Evolutionary conservation across 2,329 filamentous ascomycete genomes (phyloP).

Genomic region (Exophiala dermatitidis): DNA sequence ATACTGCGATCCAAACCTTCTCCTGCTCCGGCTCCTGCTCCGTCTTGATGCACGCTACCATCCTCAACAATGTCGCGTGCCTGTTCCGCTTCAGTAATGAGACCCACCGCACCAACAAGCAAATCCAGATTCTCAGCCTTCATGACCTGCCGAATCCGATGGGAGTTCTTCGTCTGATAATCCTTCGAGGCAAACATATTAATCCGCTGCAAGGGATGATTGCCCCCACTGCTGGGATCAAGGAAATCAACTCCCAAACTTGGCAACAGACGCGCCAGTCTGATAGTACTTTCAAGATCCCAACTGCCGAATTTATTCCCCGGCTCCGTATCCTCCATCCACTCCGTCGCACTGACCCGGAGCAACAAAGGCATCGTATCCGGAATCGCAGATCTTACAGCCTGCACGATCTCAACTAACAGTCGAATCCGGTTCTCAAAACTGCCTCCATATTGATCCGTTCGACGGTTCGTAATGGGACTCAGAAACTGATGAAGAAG

Average conservation of each 20-base stretch:
- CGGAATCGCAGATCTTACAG: slow-evolving; percentile 57
- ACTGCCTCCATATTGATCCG: slow-evolving; percentile 47
- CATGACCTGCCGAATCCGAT: slow-evolving; percentile 38
- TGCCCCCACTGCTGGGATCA: slow-evolving; percentile 71
- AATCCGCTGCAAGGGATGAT: slow-evolving; percentile 41
- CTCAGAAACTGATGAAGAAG: slow-evolving; percentile 64
- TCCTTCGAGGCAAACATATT: slow-evolving; percentile 37
- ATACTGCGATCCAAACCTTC: slow-evolving; percentile 12
- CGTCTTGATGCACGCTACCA: slow-evolving; percentile 7
- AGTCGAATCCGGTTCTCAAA: slow-evolving; percentile 61
- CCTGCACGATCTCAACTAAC: slow-evolving; percentile 60
- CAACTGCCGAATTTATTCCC: slow-evolving; percentile 49
- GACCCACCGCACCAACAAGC: slow-evolving; percentile 47
- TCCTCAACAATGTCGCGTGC: slow-evolving; percentile 42
- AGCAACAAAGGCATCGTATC: slow-evolving; percentile 63
- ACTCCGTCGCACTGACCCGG: slow-evolving; percentile 67
- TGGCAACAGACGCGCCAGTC: slow-evolving; percentile 60
- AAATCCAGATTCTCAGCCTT: slow-evolving; percentile 35
- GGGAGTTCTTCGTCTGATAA: slow-evolving; percentile 46
- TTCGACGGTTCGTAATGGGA: slow-evolving; percentile 61
- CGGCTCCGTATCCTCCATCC: slow-evolving; percentile 58
- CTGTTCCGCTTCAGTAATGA: slow-evolving; percentile 49
- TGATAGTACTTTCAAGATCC: slow-evolving; percentile 59
- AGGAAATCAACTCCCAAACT: slow-evolving; percentile 71
- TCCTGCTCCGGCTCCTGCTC: no score